Percentiles rank a stretch among this genome's conserved stretches.
These are phyloP conservation scores for Phytophthora fragariae DNA, from an alignment of 352 stramenopile species.

Conservation along the genomic window DNA sequence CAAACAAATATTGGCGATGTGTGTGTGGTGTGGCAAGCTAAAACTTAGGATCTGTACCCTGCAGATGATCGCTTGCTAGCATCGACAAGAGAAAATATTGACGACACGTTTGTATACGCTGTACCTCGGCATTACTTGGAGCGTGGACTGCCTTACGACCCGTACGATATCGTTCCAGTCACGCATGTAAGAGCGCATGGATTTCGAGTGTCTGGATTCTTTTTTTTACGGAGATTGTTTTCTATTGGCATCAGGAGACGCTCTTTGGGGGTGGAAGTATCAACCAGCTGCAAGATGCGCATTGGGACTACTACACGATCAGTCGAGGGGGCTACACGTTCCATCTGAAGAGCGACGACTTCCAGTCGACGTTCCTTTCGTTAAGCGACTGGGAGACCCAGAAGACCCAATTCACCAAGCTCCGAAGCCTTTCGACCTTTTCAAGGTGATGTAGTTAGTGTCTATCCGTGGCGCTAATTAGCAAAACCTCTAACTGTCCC, in stretches of 20 bases:
- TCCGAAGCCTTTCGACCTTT: conserved; percentile 52
- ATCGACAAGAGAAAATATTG: conserved; percentile 24
- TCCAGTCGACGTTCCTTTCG: conserved; percentile 51
- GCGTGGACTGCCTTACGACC: conserved; percentile 56
- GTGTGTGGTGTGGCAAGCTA: background rate
- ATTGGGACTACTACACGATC: conserved; percentile 80
- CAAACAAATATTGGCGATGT: background rate
- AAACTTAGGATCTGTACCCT: background rate
- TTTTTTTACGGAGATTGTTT: too few relatives aligned
- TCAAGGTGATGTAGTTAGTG: conserved; percentile 39
- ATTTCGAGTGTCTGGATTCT: background rate
- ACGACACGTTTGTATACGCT: conserved; percentile 74
- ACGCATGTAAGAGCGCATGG: conserved; percentile 50
- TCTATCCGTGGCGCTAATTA: background rate
- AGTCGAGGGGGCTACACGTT: conserved; percentile 68
- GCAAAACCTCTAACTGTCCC: background rate
- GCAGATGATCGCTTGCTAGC: conserved; percentile 24
- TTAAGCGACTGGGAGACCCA: conserved; percentile 63
- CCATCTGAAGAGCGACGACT: conserved; percentile 58
- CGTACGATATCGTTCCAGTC: conserved; percentile 71
- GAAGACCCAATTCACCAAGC: conserved; percentile 48
- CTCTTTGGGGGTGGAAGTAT: conserved; percentile 38
- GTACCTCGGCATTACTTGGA: conserved; percentile 68
- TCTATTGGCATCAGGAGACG: conserved; percentile 15
- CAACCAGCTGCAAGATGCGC: conserved; percentile 39